Evolutionary conservation across 495 filamentous ascomycete species (phyloP), one percentile per base, ranked within the genome.

Genomic region (Aspergillus conjunctus): DNA sequence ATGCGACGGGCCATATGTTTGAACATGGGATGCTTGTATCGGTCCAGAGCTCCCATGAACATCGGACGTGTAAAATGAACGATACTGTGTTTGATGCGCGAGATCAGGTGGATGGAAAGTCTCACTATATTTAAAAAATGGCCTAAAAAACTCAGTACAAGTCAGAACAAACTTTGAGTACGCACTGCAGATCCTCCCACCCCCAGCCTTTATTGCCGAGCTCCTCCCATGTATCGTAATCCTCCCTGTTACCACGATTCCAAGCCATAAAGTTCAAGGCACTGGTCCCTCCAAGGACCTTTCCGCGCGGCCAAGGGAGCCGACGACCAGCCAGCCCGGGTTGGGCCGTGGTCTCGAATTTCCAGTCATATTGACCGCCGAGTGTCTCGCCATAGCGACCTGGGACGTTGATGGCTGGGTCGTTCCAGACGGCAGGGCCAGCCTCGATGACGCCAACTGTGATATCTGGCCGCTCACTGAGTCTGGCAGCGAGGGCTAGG

Each of bases 361-460:
- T 63, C 78, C 79, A 81, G 59, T 81, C 81, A 44, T 56, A 32
- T 18, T 39, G 54, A 22, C 39, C 41, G 6, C 21, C 22, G 7
- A 45, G 32, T 15, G 71, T 67, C 56, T 76, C 71, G 46, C 76
- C 75, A 51, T 77, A 77, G 1, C 68, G 71, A 30, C 71, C 79
- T 1, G 78, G 79, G 7, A 77, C 63, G 18, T 71, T 73, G 63
- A 82, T 77, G 22, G 68, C 56, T 1, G 74, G 73, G 11, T 78
- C 77, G 21, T 73, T 68, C 30, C 75, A 65, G 7, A 65, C 70
- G 11, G 71, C 70, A 0, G 66, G 64, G 15, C 81, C 81, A 34
- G 80, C 81, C 65, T 83, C 79, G 30, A 83, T 57, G 8, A 83
- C 72, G 31, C 74, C 77, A 14, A 83, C 76, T 5, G 58, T 66